Evolutionary conservation across 208 protist genomes (phyloP).

Genomic region (Trypanosoma theileri): DNA sequence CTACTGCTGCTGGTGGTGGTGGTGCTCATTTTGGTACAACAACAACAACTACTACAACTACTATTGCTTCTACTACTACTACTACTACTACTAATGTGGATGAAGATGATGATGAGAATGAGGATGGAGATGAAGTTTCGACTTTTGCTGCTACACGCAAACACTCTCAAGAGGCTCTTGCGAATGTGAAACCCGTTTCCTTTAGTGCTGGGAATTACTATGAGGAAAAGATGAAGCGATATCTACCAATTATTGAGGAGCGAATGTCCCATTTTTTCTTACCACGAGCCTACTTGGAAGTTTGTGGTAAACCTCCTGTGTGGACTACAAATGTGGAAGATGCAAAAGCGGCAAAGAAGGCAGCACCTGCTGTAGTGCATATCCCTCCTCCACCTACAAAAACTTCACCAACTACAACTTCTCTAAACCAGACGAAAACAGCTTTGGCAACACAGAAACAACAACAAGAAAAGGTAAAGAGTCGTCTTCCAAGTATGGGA

Average conservation of each 20-base stretch:
- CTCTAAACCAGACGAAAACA: too few species aligned
- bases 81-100: too few species aligned
- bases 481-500: background rate
- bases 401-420: background rate
- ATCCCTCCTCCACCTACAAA: slow-evolving; percentile 10
- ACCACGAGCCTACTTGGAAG: slow-evolving; percentile 62
- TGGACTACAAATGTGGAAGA: slow-evolving; percentile 30
- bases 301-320: slow-evolving; percentile 53
- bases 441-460: too few species aligned
- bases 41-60: background rate
- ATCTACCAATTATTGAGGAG: slow-evolving; percentile 47
- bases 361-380: slow-evolving; percentile 14
- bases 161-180: too few species aligned
- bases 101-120: too few species aligned
- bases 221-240: slow-evolving; percentile 38
- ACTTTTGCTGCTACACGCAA: too few species aligned
- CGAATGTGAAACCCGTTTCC: too few species aligned
- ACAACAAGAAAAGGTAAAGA: background rate
- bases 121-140: background rate
- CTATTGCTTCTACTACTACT: too few species aligned
- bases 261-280: slow-evolving; percentile 67
- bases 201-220: slow-evolving; percentile 43
- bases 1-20: too few species aligned
- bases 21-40: too few species aligned
- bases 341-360: slow-evolving; percentile 24